These are phyloP conservation scores for Erysimum cheiranthoides DNA, from an alignment of 345 rosid genomes.

Conservation along the genomic window DNA sequence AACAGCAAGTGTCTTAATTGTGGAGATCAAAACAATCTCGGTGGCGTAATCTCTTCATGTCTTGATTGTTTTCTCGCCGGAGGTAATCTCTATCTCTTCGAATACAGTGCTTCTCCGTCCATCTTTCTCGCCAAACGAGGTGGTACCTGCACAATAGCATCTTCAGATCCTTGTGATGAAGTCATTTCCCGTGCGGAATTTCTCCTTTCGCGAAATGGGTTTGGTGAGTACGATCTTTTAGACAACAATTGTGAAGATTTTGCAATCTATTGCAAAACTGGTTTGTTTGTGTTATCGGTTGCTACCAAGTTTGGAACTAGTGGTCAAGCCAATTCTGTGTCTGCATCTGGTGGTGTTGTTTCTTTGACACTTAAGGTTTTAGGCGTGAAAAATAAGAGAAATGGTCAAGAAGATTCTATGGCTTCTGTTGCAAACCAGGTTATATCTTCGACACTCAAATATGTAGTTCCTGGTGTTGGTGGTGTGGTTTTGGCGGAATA, in stretches of 20 bases:
- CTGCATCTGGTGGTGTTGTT: conserved; percentile 54
- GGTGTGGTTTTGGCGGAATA: conserved; percentile 59
- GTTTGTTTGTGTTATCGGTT: conserved; percentile 55
- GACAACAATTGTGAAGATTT: conserved; percentile 86
- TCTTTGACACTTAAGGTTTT: conserved; percentile 28
- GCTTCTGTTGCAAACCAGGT: conserved; percentile 10
- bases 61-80: conserved; percentile 73
- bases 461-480: conserved; percentile 59
- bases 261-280: conserved; percentile 84
- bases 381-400: conserved; percentile 14
- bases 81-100: conserved; percentile 68
- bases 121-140: conserved; percentile 76
- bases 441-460: conserved; percentile 57
- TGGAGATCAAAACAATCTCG: conserved; percentile 53
- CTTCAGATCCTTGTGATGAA: conserved; percentile 62
- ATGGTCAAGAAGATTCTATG: conserved; percentile 38
- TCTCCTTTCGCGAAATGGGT: conserved; percentile 65
- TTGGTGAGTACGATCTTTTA: conserved; percentile 68
- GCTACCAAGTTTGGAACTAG: conserved; percentile 64
- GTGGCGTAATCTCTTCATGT: conserved; percentile 72
- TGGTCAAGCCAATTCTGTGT: conserved; percentile 61
- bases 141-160: conserved; percentile 76
- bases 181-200: conserved; percentile 63
- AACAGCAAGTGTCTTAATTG: conserved; percentile 60
- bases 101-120: conserved; percentile 56